phyloP scores from a whole-genome alignment of 83 land plant genomes.

The Picea abies region DNA sequence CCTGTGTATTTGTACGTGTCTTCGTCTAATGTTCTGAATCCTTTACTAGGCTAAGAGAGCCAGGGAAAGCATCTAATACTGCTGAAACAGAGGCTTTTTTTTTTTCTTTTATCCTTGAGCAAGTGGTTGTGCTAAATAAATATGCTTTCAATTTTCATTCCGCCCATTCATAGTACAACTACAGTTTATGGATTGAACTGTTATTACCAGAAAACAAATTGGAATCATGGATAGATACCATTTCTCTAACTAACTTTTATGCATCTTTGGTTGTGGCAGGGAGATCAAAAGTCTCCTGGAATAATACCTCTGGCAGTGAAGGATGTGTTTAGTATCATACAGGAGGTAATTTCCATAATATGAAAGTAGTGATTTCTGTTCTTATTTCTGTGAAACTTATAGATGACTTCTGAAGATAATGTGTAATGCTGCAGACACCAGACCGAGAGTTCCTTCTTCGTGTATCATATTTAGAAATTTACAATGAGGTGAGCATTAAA shows the following conservation, averaged over 20 bases:
- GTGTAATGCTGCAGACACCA: conserved; percentile 62
- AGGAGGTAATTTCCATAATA: conserved; percentile 60
- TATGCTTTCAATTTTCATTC: background rate
- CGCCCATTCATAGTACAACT: background rate
- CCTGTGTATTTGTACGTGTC: background rate
- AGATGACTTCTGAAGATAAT: background rate
- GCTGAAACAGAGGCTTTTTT: background rate
- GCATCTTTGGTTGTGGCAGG: conserved; percentile 43
- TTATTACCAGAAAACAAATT: background rate
- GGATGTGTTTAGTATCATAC: conserved; percentile 91
- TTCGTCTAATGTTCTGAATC: background rate
- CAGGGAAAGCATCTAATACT: background rate
- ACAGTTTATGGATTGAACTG: background rate
- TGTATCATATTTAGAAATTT: conserved; percentile 88
- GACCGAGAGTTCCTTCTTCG: conserved; percentile 91
- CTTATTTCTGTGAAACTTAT: background rate
- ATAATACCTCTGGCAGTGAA: conserved; percentile 90
- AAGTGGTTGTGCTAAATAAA: conserved; percentile 1
- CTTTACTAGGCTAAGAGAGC: background rate
- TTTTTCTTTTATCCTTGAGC: background rate
- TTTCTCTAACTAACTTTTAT: conserved; percentile 1
- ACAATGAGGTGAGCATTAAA: conserved; percentile 74
- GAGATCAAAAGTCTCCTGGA: conserved; percentile 92
- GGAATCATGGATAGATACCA: background rate
- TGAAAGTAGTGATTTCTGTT: background rate